These are phyloP conservation scores for Pseudocercospora eumusae DNA, from an alignment of 2,329 filamentous ascomycete species.

Conservation along the genomic window DNA sequence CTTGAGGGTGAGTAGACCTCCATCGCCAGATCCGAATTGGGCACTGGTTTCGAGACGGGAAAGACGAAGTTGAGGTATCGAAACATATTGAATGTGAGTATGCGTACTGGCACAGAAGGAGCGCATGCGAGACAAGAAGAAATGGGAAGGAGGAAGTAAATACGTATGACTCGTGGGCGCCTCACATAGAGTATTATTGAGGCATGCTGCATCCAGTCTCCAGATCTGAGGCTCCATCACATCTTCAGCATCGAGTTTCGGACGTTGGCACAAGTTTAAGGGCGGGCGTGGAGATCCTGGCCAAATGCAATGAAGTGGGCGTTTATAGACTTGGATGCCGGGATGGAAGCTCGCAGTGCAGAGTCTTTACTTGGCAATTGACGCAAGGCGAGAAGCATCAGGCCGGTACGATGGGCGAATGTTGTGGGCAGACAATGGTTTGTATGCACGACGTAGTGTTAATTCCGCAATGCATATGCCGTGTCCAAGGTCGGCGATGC, in stretches of 20 bases:
- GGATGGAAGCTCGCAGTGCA: not conserved
- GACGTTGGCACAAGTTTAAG: not conserved
- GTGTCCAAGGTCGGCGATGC: not conserved
- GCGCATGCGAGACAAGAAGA: not conserved
- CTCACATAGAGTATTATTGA: not conserved
- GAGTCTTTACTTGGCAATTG: not conserved
- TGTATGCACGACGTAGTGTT: conserved; percentile 3
- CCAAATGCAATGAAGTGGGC: not conserved
- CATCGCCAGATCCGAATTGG: not conserved
- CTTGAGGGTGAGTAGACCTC: conserved; percentile 12
- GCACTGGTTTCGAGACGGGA: conserved; percentile 5
- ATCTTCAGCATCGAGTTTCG: conserved; percentile 1
- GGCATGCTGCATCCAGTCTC: not conserved
- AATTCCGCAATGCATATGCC: conserved; percentile 3
- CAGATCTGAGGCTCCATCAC: not conserved
- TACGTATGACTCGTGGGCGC: not conserved
- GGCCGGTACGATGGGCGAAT: not conserved
- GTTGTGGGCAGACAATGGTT: not conserved
- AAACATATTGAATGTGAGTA: not conserved
- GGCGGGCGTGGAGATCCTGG: conserved; percentile 1
- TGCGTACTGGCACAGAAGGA: not conserved
- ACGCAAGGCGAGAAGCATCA: not conserved
- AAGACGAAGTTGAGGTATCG: conserved; percentile 10
- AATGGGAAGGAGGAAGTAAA: conserved; percentile 2
- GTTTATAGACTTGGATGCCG: not conserved